Percentiles rank a stretch among this genome's conserved stretches.
phyloP scores from a whole-genome alignment of 139 green algal genomes.

The Chlamydomonas sp. region DNA sequence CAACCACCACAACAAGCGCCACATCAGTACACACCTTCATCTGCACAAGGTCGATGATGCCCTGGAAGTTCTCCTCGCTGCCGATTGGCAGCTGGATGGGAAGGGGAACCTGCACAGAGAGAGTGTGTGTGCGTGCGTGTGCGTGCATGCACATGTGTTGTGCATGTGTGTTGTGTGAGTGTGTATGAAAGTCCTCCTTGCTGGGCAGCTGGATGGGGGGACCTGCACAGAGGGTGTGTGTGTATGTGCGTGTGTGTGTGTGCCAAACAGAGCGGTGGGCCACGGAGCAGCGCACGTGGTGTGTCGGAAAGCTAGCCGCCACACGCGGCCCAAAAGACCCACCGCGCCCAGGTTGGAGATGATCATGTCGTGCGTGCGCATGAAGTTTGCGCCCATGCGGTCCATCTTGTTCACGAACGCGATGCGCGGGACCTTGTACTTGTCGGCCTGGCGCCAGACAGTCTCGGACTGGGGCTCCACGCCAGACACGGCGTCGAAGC shows the following conservation, averaged over 20 bases:
- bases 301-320: too few relatives aligned
- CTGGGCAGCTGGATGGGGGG: constrained; percentile 24
- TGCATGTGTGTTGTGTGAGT: too few relatives aligned
- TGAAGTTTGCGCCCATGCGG: constrained; percentile 97
- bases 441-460: constrained; percentile 98
- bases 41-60: constrained; percentile 91
- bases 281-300: too few relatives aligned
- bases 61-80: constrained; percentile 84
- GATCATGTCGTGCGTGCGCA: constrained; percentile 79
- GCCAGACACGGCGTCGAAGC: constrained; percentile 94
- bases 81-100: constrained; percentile 88
- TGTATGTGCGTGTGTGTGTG: constrained; percentile 1
- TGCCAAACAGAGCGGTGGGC: too few relatives aligned
- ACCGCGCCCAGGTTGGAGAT: constrained; percentile 83
- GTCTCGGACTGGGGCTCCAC: constrained; percentile 97
- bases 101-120: too few relatives aligned
- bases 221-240: too few relatives aligned
- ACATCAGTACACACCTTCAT: constrained; percentile 97
- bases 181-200: constrained; percentile 1
- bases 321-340: too few relatives aligned
- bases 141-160: neutral
- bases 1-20: constrained; percentile 42
- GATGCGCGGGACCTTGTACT: constrained; percentile 92
- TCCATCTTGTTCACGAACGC: constrained; percentile 99
- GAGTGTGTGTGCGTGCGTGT: too few relatives aligned